Conservation (phyloP, 768 basidiomycete genomes). For the Holtermannia corniformis region DNA sequence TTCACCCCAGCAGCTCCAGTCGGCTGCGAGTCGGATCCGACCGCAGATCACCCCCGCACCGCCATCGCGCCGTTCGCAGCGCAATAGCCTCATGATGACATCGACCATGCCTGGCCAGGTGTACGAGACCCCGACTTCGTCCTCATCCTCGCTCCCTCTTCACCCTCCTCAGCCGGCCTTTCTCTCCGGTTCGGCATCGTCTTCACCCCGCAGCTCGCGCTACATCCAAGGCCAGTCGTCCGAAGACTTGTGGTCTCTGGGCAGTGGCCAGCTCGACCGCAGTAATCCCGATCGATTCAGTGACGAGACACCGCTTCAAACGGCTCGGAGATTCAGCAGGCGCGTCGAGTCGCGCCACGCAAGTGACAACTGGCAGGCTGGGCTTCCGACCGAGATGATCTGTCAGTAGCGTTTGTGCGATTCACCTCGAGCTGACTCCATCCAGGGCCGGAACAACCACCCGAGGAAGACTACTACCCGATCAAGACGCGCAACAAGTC, state of each 20-base stretch:
- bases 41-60: neutral
- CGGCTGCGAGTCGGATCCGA: neutral
- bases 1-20: neutral
- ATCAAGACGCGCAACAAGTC: conserved; percentile 14
- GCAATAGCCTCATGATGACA: neutral
- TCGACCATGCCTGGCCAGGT: neutral
- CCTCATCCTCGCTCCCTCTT: neutral
- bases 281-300: conserved; percentile 32
- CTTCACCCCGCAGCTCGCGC: too few species aligned
- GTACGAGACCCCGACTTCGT: neutral
- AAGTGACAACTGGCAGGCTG: conserved; percentile 2
- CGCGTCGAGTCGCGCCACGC: conserved; percentile 8
- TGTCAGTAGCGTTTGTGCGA: conserved; percentile 25
- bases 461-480: conserved; percentile 8
- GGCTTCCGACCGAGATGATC: conserved; percentile 29
- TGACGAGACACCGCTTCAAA: conserved; percentile 37
- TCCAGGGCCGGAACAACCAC: conserved; percentile 30
- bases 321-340: conserved; percentile 29
- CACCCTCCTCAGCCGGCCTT: neutral
- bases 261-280: too few species aligned
- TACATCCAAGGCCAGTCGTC: too few species aligned
- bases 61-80: neutral
- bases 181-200: neutral
- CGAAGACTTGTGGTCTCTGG: neutral
- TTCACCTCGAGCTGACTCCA: neutral